A percentile compares a stretch with the other conserved stretches of the same genome.
Conservation (phyloP, 371 early-diverging fungal genomes). For the Blastocladiella emersonii region DNA sequence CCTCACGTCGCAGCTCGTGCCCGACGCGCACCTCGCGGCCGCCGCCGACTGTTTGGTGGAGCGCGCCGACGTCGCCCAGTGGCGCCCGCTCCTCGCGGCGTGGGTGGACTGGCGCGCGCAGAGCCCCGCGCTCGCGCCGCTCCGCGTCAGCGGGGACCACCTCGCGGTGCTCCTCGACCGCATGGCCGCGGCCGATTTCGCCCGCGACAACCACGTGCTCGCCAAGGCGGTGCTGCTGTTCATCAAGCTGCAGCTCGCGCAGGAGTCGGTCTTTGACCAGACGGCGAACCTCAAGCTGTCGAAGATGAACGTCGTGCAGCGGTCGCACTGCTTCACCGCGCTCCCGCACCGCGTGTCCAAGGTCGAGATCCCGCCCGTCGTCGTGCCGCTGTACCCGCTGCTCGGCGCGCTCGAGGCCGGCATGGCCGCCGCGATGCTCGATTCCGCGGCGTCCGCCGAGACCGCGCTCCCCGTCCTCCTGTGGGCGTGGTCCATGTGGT, state of each 20-base stretch:
- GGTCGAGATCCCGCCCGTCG: not conserved
- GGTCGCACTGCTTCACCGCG: not conserved
- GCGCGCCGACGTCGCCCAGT: constrained; percentile 36
- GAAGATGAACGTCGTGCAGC: not conserved
- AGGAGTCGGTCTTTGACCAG: not conserved
- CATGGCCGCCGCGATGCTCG: not conserved
- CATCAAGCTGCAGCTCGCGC: not conserved
- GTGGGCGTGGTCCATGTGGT: not conserved
- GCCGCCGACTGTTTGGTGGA: constrained; percentile 34
- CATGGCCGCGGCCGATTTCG: no score
- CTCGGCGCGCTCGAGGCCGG: not conserved
- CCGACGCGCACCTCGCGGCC: constrained; percentile 37
- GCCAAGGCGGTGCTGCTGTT: not conserved
- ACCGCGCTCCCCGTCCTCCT: not conserved
- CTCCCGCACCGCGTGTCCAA: not conserved
- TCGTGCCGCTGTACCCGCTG: not conserved
- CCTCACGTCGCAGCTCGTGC: constrained; percentile 41
- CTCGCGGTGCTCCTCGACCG: constrained; percentile 16
- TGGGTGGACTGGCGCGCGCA: constrained; percentile 12
- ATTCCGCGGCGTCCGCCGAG: not conserved
- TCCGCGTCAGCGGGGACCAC: constrained; percentile 10
- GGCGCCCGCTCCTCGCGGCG: constrained; percentile 17
- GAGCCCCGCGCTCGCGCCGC: constrained; percentile 12
- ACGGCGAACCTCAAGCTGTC: not conserved
- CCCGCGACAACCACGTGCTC: constrained; percentile 19